Percentiles rank a stretch among this genome's conserved stretches.
Conservation (phyloP, 2,329 filamentous ascomycete species). For the Calonectria hawksworthii region DNA sequence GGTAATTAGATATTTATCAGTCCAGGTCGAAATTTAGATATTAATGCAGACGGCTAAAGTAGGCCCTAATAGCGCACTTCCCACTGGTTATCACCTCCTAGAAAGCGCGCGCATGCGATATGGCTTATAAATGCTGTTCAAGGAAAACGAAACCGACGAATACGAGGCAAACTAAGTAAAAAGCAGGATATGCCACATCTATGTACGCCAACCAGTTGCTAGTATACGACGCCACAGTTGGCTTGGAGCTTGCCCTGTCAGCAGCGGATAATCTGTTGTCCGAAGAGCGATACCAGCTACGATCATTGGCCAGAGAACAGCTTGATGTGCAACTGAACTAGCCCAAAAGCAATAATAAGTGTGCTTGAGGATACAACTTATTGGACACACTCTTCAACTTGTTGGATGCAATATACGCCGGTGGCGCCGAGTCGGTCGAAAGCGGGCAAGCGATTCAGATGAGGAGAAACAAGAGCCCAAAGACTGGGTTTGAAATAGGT, state of each 20-base stretch:
- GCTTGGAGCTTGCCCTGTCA: not conserved
- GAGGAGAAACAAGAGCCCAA: too few relatives aligned
- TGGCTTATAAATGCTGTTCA: not conserved
- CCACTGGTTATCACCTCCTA: not conserved
- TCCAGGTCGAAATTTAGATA: too few relatives aligned
- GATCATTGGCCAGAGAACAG: not conserved
- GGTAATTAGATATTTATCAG: too few relatives aligned
- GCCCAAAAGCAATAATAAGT: not conserved
- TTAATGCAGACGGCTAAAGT: not conserved
- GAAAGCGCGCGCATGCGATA: not conserved
- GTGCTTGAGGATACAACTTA: not conserved
- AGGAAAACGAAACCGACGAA: not conserved
- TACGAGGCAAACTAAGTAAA: not conserved
- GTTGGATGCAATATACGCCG: not conserved
- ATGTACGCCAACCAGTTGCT: not conserved
- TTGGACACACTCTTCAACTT: not conserved
- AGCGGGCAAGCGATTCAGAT: not conserved
- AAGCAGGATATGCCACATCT: not conserved
- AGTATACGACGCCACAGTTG: not conserved
- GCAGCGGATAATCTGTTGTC: slow-evolving; percentile 27
- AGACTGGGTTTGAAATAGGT: not conserved
- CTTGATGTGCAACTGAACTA: not conserved
- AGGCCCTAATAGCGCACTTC: too few relatives aligned
- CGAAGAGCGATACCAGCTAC: not conserved
- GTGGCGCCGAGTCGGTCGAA: not conserved